Conservation (phyloP, 2,329 filamentous ascomycete species). For the Phialemonium atrogriseum region DNA sequence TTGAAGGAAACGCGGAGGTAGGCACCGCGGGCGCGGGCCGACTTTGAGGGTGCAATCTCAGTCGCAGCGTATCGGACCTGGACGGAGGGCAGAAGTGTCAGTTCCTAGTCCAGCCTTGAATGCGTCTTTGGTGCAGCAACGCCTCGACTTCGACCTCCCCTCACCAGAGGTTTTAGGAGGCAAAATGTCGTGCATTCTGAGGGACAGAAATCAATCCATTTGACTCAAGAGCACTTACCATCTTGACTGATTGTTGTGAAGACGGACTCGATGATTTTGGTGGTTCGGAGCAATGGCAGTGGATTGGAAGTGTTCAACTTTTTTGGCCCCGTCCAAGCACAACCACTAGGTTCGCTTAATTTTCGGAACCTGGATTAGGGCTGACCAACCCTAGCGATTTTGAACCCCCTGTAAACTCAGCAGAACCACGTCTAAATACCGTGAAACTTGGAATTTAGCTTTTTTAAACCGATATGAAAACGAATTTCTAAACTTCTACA, state of each 20-base stretch:
- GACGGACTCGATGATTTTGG: conserved; percentile 45
- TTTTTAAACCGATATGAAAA: too few relatives aligned
- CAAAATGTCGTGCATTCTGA: conserved; percentile 4
- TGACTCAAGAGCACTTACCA: conserved; percentile 40
- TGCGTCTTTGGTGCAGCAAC: too few relatives aligned
- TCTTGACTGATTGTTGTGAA: conserved; percentile 46
- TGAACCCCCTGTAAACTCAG: too few relatives aligned
- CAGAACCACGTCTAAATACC: too few relatives aligned
- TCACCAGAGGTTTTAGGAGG: too few relatives aligned
- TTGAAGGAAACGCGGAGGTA: conserved; percentile 99
- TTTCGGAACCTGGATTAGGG: conserved; percentile 6
- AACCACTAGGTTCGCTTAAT: conserved; percentile 3
- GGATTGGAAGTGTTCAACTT: conserved; percentile 8
- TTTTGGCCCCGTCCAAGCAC: conserved; percentile 5
- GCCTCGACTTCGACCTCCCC: too few relatives aligned
- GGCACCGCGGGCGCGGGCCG: conserved; percentile 93
- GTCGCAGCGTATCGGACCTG: conserved; percentile 95
- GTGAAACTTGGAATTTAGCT: too few relatives aligned
- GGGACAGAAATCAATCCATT: too few relatives aligned
- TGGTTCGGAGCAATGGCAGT: conserved; percentile 31
- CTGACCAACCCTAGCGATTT: conserved; percentile 8
- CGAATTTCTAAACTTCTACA: too few relatives aligned
- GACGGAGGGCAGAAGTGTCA: too few relatives aligned
- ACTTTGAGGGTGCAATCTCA: conserved; percentile 81
- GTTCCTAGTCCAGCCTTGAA: too few relatives aligned